phyloP scores from a whole-genome alignment of 495 filamentous ascomycete species.

The Entonaema liquescens region DNA sequence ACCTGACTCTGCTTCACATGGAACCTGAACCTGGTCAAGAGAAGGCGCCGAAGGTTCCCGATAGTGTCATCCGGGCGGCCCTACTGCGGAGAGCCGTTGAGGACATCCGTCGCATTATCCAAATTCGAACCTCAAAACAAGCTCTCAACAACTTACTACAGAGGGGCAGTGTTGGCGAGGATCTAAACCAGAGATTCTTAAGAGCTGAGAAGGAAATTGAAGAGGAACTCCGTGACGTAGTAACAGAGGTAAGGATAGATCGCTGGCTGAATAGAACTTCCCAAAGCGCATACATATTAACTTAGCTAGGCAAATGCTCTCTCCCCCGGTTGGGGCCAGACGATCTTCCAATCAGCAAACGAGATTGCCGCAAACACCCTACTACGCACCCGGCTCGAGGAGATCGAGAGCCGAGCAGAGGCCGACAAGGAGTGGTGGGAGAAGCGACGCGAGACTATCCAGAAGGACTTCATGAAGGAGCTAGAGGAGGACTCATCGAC shows the following conservation, averaged over 20 bases:
- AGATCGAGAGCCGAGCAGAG: slow-evolving; percentile 74
- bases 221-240: slow-evolving; percentile 91
- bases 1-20: slow-evolving; percentile 88
- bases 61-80: slow-evolving; percentile 88
- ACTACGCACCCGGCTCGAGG: slow-evolving; percentile 77
- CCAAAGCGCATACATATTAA: slow-evolving; percentile 7
- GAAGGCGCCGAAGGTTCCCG: slow-evolving; percentile 77
- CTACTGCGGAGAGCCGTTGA: slow-evolving; percentile 87
- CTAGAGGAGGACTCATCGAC: slow-evolving; percentile 64
- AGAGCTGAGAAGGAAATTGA: slow-evolving; percentile 97
- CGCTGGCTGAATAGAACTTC: neutral
- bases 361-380: slow-evolving; percentile 81
- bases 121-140: slow-evolving; percentile 83
- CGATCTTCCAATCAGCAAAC: slow-evolving; percentile 92
- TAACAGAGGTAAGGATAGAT: slow-evolving; percentile 74
- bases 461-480: slow-evolving; percentile 86
- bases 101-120: slow-evolving; percentile 89
- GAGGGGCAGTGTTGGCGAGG: slow-evolving; percentile 92
- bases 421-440: slow-evolving; percentile 92
- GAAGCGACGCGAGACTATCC: slow-evolving; percentile 74
- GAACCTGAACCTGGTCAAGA: slow-evolving; percentile 75
- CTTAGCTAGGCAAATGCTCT: slow-evolving; percentile 80
- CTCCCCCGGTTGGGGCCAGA: slow-evolving; percentile 84
- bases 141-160: slow-evolving; percentile 83
- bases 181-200: slow-evolving; percentile 91